Evolutionary conservation across 768 basidiomycete species (phyloP), one percentile per base, ranked within the genome.

Genomic region (Sistotremastrum suecicum): DNA sequence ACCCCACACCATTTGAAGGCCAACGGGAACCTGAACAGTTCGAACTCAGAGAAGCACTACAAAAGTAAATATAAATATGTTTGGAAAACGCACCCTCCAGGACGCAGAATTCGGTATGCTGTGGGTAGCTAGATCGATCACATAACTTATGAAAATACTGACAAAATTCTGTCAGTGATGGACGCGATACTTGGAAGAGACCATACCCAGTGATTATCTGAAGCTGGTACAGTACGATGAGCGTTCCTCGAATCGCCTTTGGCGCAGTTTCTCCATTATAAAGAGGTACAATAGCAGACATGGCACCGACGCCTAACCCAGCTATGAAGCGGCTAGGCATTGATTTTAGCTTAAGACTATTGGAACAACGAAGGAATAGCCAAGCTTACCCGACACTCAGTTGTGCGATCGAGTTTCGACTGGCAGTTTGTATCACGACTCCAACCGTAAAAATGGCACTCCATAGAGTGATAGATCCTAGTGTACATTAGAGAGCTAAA

Each of bases 221-320:
- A 8, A 85, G 64, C 56, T 86, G 83, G 54, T 86, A 86, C 11
- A 87, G 63, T 2, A 82, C 81, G 31, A 88, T 63, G 7, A 68
- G 75, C 12, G 79, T 73, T 5, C 83, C 85, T 56, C 84, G 74
- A 47, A 86, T 68, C 1, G 74, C 69, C 55, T 83, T 83, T 0
- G 84, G 84, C 0, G 83, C 74, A 0, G 82, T 80, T 61, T 86
- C 83, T 36, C 83, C 83, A 51, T 81, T 83, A 58, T 85, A 86
- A 5, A 86, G 51, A 7, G 59, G 62, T 5, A 57, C 59, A 49
- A 54, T 55, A 39, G 51, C 58, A 49, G 74, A 85, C 42, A 85
- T 54, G 2, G 83, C 78, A 2, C 83, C 82, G 2, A 87, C 83
- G 20, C 83, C 84, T 5, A 87, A 64, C 39, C 84, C 84, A 10